Base-by-base conservation (phyloP, 371 early-diverging fungal genomes). In the Lichtheimia corymbifera region DNA sequence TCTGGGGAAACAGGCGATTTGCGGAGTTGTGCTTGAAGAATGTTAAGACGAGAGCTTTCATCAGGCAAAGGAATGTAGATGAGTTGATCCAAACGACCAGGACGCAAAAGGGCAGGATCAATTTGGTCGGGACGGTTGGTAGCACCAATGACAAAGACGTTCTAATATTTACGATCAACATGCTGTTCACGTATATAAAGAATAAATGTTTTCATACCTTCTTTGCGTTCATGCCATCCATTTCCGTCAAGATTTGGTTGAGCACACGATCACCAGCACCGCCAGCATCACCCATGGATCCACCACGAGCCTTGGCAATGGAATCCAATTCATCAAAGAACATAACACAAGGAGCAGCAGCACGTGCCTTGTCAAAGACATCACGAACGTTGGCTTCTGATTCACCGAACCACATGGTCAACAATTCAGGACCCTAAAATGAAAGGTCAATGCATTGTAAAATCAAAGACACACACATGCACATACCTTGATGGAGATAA, bases 261-360 rank as follows among this genome's bases (percentile, higher is more conserved):
- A 99, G 88, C 24, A 99, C 99, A 77, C 99, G 96, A 69, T 99
- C 99, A 54, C 99, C 99, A 41, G 97, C 93, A 66, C 97, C 98
- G 30, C 98, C 97, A 53, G 89, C 94, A 80, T 98, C 97, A 42
- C 95, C 72, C n/a, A 77, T 73, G 47, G 83, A 77, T 2, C 76
- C 71, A 55, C 97, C 97, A 78, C 99, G 95, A 17, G 98, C 91
- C 87, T 96, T 98, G 67, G 99, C 99, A 71, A 99, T 92, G 20
- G 98, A 97, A 84, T 99, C 99, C 76, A 99, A 85, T 85, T 99
- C 99, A 76, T 99, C 99, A 89, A 99, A 99, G 95, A 99, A 99
- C 91, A 99, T 92, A 40, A 99, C 99, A 82, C 99, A 99, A 14
- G 99, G 99, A 4, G 99, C 95, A 43, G 99, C 99, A 15, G 99